These are phyloP conservation scores for Phytopythium boreale DNA, from an alignment of 352 stramenopile species.

Conservation along the genomic window DNA sequence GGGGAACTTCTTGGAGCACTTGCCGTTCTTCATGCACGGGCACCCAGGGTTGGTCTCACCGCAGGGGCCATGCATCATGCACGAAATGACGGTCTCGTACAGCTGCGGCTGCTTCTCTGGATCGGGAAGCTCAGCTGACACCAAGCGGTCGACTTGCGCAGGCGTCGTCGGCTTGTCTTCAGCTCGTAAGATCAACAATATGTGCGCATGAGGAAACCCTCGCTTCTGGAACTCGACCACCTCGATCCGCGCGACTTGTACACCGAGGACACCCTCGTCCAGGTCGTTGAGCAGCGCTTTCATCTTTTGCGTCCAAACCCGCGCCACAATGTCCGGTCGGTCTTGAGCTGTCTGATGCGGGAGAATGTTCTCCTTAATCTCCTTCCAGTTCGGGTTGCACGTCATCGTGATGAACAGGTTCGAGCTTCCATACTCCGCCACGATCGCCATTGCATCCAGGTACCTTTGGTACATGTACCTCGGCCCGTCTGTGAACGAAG, in stretches of 20 bases:
- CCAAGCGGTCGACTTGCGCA: conserved; percentile 12
- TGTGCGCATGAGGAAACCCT: conserved; percentile 42
- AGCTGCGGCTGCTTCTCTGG: conserved; percentile 3
- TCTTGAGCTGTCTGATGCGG: conserved; percentile 10
- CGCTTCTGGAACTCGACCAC: conserved; percentile 55
- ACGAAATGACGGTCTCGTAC: conserved; percentile 10
- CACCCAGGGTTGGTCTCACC: background rate
- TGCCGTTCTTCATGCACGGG: conserved; percentile 18
- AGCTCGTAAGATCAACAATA: conserved; percentile 37
- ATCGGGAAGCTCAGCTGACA: conserved; percentile 21
- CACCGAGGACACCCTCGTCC: conserved; percentile 16
- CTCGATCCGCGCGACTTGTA: conserved; percentile 18
- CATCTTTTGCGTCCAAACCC: conserved; percentile 22
- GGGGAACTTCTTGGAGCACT: conserved; percentile 23
- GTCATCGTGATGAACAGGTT: conserved; percentile 57
- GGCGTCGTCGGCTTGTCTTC: conserved; percentile 15
- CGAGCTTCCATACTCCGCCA: conserved; percentile 25
- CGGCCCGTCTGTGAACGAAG: too few species aligned
- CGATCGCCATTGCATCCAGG: conserved; percentile 37
- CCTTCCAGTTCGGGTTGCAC: conserved; percentile 39
- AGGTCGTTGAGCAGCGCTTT: conserved; percentile 23
- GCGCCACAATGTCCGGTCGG: conserved; percentile 14
- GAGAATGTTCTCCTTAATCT: conserved; percentile 26
- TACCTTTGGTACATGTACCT: conserved; percentile 27
- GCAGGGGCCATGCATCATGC: conserved; percentile 16